phyloP scores from a whole-genome alignment of 2,329 filamentous ascomycete genomes.

The Talaromyces verruculosus region DNA sequence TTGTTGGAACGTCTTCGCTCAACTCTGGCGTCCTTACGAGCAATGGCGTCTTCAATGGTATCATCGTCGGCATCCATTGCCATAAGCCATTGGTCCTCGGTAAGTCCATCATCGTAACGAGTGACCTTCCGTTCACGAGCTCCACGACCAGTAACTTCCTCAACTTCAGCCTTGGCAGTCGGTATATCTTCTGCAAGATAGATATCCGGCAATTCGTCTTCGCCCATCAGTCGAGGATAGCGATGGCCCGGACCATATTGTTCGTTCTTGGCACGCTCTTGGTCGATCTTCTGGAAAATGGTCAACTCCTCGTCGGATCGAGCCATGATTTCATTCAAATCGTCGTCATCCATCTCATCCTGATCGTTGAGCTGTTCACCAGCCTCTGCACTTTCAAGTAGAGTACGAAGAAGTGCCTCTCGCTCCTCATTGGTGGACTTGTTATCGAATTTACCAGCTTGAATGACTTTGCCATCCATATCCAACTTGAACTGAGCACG shows the following conservation, averaged over 20 bases:
- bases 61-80: conserved; percentile 97
- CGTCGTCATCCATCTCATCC: conserved; percentile 98
- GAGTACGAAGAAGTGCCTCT: conserved; percentile 91
- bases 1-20: conserved; percentile 78
- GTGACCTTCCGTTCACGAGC: conserved; percentile 93
- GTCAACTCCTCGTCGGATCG: conserved; percentile 75
- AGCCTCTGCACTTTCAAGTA: conserved; percentile 76
- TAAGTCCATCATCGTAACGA: conserved; percentile 94
- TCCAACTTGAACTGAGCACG: conserved; percentile 96
- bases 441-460: conserved; percentile 98
- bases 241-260: conserved; percentile 70
- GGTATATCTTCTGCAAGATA: conserved; percentile 86
- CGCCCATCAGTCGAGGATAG: conserved; percentile 77
- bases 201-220: conserved; percentile 88
- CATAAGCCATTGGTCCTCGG: conserved; percentile 98
- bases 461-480: conserved; percentile 99
- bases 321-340: conserved; percentile 91
- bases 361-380: conserved; percentile 74
- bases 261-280: conserved; percentile 65
- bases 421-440: conserved; percentile 98
- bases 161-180: conserved; percentile 68
- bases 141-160: conserved; percentile 79
- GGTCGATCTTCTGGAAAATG: conserved; percentile 80
- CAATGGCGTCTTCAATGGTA: conserved; percentile 85
- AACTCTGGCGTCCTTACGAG: conserved; percentile 81